phyloP scores from a whole-genome alignment of 2,329 filamentous ascomycete species.

The Aspergillus ochraceoroseus region DNA sequence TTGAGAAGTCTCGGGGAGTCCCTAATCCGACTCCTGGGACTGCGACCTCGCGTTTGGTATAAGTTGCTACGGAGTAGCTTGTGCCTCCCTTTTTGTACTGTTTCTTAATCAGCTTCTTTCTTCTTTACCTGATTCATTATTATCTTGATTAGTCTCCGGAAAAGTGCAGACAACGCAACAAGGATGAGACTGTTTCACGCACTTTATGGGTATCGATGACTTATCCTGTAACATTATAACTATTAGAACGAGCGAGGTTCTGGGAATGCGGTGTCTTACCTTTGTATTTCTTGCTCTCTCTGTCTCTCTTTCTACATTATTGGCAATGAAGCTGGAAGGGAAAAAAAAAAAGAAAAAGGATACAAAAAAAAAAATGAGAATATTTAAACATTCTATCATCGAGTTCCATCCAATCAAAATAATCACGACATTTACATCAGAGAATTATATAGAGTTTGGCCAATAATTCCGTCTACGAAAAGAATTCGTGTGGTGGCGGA shows the following conservation, averaged over 20 bases:
- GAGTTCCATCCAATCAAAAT: conserved; percentile 7
- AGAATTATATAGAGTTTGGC: too few species aligned
- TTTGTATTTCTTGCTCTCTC: too few species aligned
- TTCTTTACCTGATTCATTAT: conserved; percentile 5
- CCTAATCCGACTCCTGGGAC: conserved; percentile 30
- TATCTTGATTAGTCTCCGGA: background rate
- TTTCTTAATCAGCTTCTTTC: background rate
- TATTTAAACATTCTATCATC: conserved; percentile 9
- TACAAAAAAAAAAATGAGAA: conserved; percentile 1
- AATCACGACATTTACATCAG: conserved; percentile 11
- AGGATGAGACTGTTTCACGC: conserved; percentile 6
- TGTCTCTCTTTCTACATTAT: too few species aligned
- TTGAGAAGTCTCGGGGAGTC: conserved; percentile 34
- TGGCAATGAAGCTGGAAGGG: background rate
- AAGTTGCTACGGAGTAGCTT: background rate
- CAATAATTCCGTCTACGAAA: too few species aligned
- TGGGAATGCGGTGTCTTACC: too few species aligned
- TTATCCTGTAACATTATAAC: conserved; percentile 18
- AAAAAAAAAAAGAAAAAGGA: conserved; percentile 1
- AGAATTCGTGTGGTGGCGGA: too few species aligned
- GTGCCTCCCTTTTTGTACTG: background rate
- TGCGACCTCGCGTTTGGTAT: conserved; percentile 32
- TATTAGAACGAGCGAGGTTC: conserved; percentile 13
- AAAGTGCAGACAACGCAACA: conserved; percentile 2
- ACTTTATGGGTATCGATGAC: conserved; percentile 15